phyloP scores from a whole-genome alignment of 2,329 filamentous ascomycete species.

The Chrysoporthe cubensis region DNA sequence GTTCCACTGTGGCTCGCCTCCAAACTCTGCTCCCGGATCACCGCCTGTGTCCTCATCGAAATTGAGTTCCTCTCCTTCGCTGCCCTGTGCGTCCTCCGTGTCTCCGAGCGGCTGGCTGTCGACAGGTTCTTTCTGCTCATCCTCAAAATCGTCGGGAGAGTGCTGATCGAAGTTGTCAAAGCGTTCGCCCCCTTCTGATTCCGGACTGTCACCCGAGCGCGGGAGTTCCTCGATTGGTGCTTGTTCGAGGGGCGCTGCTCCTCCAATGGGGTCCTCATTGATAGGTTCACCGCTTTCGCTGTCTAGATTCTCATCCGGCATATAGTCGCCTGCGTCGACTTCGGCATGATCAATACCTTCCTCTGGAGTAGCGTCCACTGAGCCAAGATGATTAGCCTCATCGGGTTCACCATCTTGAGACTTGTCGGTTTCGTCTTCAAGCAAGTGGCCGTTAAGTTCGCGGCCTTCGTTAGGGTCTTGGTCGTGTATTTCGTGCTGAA shows the following conservation, averaged over 20 bases:
- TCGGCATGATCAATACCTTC: neutral
- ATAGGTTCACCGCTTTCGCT: too few species aligned
- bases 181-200: neutral
- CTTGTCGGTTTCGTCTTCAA: neutral
- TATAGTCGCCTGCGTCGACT: neutral
- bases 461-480: neutral
- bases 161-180: slow-evolving; percentile 5
- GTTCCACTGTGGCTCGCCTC: neutral
- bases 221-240: neutral
- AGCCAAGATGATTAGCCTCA: neutral
- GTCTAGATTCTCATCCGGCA: too few species aligned
- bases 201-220: neutral
- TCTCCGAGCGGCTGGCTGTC: neutral
- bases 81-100: neutral
- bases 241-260: neutral
- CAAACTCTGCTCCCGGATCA: neutral
- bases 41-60: neutral
- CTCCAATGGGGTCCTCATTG: neutral
- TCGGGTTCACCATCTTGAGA: neutral
- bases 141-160: neutral
- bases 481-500: neutral
- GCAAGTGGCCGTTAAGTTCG: neutral
- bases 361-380: neutral
- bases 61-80: neutral
- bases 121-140: neutral